A percentile compares a stretch with the other conserved stretches of the same genome.
These are phyloP conservation scores for Penicillium frequentans DNA, from an alignment of 2,329 filamentous ascomycete genomes.

Conservation along the genomic window DNA sequence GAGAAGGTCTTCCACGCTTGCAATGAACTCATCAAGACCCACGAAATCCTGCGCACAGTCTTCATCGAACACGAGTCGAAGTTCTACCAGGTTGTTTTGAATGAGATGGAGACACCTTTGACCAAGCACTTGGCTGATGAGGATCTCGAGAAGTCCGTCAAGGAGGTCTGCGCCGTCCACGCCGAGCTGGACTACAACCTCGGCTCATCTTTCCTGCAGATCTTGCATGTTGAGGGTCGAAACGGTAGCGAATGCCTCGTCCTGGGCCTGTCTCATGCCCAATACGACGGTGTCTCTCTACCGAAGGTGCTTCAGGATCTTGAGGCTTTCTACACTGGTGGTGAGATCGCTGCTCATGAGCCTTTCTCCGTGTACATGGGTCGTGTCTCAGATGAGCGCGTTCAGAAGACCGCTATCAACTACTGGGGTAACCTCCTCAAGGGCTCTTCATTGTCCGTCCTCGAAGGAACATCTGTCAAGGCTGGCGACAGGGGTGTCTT, in stretches of 20 bases:
- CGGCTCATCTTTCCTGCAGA: constrained; percentile 59
- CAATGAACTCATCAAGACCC: constrained; percentile 52
- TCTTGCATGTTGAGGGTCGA: constrained; percentile 48
- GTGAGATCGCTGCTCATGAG: constrained; percentile 27
- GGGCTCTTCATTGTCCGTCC: constrained; percentile 48
- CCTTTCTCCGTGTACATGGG: constrained; percentile 47
- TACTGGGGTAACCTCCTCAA: constrained; percentile 55
- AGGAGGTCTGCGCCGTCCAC: constrained; percentile 52
- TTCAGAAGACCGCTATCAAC: constrained; percentile 48
- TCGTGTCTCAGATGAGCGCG: constrained; percentile 27
- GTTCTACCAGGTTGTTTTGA: constrained; percentile 57
- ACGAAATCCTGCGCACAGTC: constrained; percentile 65
- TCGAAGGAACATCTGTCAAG: constrained; percentile 16
- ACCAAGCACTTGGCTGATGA: constrained; percentile 49
- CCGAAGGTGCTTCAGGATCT: constrained; percentile 60
- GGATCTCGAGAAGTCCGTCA: constrained; percentile 49
- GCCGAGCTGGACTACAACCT: constrained; percentile 54
- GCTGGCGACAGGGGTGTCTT: constrained; percentile 27
- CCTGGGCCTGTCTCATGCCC: constrained; percentile 64
- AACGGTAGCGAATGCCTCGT: constrained; percentile 39
- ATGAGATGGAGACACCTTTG: constrained; percentile 49
- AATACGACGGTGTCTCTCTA: constrained; percentile 67
- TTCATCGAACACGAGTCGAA: constrained; percentile 55
- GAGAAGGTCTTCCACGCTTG: constrained; percentile 44
- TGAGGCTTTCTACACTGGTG: constrained; percentile 49